These are phyloP conservation scores for Floccularia luteovirens DNA, from an alignment of 768 basidiomycete genomes.

Conservation along the genomic window DNA sequence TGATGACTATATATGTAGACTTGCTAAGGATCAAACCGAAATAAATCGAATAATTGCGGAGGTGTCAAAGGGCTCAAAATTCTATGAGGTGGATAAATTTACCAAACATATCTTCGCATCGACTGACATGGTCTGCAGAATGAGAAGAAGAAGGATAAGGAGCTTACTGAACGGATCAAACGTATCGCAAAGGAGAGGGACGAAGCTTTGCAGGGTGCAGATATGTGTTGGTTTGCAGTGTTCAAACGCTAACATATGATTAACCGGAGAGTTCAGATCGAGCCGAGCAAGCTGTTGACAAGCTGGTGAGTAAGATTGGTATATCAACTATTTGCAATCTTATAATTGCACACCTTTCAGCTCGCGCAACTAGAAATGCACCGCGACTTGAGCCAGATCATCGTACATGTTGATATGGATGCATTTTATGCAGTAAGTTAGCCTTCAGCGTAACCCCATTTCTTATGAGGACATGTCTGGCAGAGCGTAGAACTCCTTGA, in stretches of 20 bases:
- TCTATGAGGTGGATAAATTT: slow-evolving; percentile 54
- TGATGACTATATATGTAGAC: slow-evolving; percentile 21
- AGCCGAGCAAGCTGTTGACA: slow-evolving; percentile 63
- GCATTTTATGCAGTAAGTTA: slow-evolving; percentile 68
- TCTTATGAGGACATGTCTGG: neutral
- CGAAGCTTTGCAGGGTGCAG: slow-evolving; percentile 43
- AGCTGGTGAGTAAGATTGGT: slow-evolving; percentile 41
- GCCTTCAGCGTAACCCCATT: neutral
- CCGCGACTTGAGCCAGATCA: slow-evolving; percentile 73
- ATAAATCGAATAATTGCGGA: slow-evolving; percentile 88
- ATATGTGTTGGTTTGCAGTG: slow-evolving; percentile 39
- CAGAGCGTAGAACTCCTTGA: slow-evolving; percentile 67
- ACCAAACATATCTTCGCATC: neutral
- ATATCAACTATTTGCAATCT: slow-evolving; percentile 1
- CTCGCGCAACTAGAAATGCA: slow-evolving; percentile 64
- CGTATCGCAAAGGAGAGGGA: slow-evolving; percentile 61
- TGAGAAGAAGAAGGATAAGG: slow-evolving; percentile 85
- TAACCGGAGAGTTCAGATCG: slow-evolving; percentile 25
- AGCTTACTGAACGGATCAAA: slow-evolving; percentile 70
- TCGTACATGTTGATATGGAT: slow-evolving; percentile 96
- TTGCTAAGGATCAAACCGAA: slow-evolving; percentile 73
- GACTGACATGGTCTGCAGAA: slow-evolving; percentile 39
- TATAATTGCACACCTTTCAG: slow-evolving; percentile 21
- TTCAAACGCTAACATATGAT: slow-evolving; percentile 3
- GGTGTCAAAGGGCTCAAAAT: slow-evolving; percentile 89